Percentiles rank a stretch among this genome's conserved stretches.
Evolutionary conservation across 2,329 filamentous ascomycete genomes (phyloP).

Genomic region (Thelonectria blattea): DNA sequence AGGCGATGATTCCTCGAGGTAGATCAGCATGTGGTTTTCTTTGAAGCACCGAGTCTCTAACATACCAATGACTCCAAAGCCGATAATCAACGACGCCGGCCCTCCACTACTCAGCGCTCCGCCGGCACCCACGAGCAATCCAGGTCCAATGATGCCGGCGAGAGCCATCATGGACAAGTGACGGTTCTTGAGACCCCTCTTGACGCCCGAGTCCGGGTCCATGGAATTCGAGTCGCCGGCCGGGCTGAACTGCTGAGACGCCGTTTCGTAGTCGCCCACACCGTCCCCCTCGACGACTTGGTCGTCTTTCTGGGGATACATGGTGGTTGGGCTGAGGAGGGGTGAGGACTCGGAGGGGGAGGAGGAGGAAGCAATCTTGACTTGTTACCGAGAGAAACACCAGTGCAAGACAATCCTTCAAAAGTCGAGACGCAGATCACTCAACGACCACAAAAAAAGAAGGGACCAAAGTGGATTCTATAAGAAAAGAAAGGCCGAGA

Average conservation of each 20-base stretch:
- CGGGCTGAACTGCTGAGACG: slow-evolving; percentile 24
- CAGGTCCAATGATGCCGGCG: slow-evolving; percentile 70
- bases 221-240: slow-evolving; percentile 49
- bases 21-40: slow-evolving; percentile 24
- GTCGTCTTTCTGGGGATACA: slow-evolving; percentile 31
- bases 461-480: slow-evolving; percentile 11
- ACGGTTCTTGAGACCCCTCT: slow-evolving; percentile 71
- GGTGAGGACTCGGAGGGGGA: neutral
- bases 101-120: slow-evolving; percentile 72
- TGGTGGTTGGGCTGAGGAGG: slow-evolving; percentile 17
- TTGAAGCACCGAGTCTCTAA: neutral
- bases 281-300: slow-evolving; percentile 29
- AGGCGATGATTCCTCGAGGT: slow-evolving; percentile 62
- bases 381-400: neutral
- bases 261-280: slow-evolving; percentile 29
- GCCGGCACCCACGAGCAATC: slow-evolving; percentile 74
- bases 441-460: neutral
- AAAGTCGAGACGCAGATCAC: neutral
- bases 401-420: neutral
- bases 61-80: slow-evolving; percentile 70
- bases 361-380: slow-evolving; percentile 1
- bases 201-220: slow-evolving; percentile 69
- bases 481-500: neutral
- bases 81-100: slow-evolving; percentile 74
- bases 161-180: slow-evolving; percentile 71